Evolutionary conservation across 2,329 filamentous ascomycete genomes (phyloP).

Genomic region (Ophiostoma ips): DNA sequence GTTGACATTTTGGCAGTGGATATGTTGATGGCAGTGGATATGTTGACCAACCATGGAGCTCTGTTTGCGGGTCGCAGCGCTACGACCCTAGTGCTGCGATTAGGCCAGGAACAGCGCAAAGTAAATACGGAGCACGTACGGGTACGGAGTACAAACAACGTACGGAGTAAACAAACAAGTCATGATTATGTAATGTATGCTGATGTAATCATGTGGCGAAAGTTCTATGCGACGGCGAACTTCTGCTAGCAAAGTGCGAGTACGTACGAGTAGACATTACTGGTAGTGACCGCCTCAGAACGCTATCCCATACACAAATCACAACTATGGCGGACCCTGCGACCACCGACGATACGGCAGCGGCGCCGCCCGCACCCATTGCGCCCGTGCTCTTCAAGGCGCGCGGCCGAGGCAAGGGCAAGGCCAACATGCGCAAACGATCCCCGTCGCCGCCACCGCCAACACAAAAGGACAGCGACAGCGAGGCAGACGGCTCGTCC

Average conservation of each 20-base stretch:
- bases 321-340: conserved; percentile 6
- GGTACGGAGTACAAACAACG: background rate
- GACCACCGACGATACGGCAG: conserved; percentile 11
- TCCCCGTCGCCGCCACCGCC: conserved; percentile 63
- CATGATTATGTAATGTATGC: background rate
- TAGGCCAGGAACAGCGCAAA: conserved; percentile 4
- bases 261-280: background rate
- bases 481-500: conserved; percentile 52
- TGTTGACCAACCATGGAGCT: conserved; percentile 1
- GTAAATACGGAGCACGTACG: background rate
- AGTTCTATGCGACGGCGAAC: background rate
- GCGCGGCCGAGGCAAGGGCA: conserved; percentile 47
- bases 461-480: conserved; percentile 39
- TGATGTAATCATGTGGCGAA: background rate
- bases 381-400: conserved; percentile 64
- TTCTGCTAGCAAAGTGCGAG: no score
- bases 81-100: conserved; percentile 2
- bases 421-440: conserved; percentile 65
- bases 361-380: conserved; percentile 15
- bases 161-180: background rate
- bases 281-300: background rate
- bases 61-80: background rate
- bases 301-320: background rate
- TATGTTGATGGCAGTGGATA: background rate
- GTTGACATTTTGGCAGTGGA: conserved; percentile 7